phyloP scores from a whole-genome alignment of 345 rosid species.

The Pistacia atlantica region DNA sequence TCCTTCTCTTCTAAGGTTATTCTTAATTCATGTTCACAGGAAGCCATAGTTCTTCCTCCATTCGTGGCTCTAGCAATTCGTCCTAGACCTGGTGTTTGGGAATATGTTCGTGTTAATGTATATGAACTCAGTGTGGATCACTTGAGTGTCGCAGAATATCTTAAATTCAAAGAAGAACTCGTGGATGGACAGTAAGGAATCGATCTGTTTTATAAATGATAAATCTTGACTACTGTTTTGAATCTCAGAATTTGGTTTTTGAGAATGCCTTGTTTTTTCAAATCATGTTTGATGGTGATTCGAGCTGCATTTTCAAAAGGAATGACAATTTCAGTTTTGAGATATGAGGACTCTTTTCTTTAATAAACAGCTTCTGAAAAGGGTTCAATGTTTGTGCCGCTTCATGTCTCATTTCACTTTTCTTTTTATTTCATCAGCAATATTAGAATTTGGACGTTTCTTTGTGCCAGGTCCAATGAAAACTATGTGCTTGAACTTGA shows the following conservation, averaged over 20 bases:
- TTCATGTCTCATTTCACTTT: not conserved
- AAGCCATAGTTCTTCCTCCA: constrained; percentile 41
- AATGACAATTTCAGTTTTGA: not conserved
- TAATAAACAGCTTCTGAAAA: not conserved
- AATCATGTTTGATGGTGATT: not conserved
- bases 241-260: not conserved
- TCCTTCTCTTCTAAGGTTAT: not conserved
- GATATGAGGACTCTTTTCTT: not conserved
- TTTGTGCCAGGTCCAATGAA: constrained; percentile 23
- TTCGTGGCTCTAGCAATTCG: constrained; percentile 35
- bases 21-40: constrained; percentile 10
- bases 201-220: constrained; percentile 1
- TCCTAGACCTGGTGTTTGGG: constrained; percentile 47
- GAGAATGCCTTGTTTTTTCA: not conserved
- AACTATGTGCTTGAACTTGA: constrained; percentile 39
- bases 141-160: constrained; percentile 34
- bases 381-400: not conserved
- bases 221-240: constrained; percentile 1
- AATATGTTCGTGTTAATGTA: constrained; percentile 32
- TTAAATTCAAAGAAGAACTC: constrained; percentile 40
- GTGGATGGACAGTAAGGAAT: constrained; percentile 32
- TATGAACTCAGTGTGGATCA: constrained; percentile 34
- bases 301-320: not conserved
- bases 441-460: not conserved
- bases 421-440: not conserved